A percentile compares a stretch with the other conserved stretches of the same genome.
These are phyloP conservation scores for Hanseniaspora nectarophila DNA, from an alignment of 805 yeast species.

Conservation along the genomic window DNA sequence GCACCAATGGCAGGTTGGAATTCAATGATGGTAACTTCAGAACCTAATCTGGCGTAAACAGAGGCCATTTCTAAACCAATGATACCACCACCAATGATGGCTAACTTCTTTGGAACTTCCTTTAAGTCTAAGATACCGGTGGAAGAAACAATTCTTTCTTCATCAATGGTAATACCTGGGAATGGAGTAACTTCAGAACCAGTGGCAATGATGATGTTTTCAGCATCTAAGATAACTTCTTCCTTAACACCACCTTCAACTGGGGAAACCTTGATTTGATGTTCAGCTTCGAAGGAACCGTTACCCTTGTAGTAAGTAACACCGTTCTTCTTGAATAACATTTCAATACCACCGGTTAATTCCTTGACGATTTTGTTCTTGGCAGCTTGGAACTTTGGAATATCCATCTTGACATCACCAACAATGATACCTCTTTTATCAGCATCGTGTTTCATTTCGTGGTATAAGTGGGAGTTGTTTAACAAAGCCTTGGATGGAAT, in stretches of 20 bases:
- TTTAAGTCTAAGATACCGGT: conserved; percentile 79
- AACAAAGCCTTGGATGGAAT: conserved; percentile 93
- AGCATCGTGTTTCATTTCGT: conserved; percentile 76
- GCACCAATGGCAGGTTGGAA: conserved; percentile 89
- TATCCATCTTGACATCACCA: conserved; percentile 56
- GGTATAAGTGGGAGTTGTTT: conserved; percentile 89
- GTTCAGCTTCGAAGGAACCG: conserved; percentile 77
- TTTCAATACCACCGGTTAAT: conserved; percentile 86
- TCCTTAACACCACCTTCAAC: conserved; percentile 64
- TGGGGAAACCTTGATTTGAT: conserved; percentile 67
- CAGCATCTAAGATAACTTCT: conserved; percentile 58
- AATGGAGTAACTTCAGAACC: conserved; percentile 98
- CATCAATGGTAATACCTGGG: conserved; percentile 95
- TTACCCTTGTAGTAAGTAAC: conserved; percentile 89
- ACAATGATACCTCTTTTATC: conserved; percentile 83
- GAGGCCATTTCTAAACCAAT: conserved; percentile 99
- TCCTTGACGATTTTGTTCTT: conserved; percentile 83
- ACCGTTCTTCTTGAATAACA: conserved; percentile 88
- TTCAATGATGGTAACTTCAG: conserved; percentile 91
- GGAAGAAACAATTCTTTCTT: conserved; percentile 90
- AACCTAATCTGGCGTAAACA: conserved; percentile 88
- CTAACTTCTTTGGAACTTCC: conserved; percentile 84
- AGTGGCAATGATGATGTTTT: conserved; percentile 88
- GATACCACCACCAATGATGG: conserved; percentile 98
- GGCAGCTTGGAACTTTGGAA: conserved; percentile 73